Evolutionary conservation across 331 rosid species (phyloP), one percentile per base, ranked within the genome.

Genomic region (Spiraea crenata): DNA sequence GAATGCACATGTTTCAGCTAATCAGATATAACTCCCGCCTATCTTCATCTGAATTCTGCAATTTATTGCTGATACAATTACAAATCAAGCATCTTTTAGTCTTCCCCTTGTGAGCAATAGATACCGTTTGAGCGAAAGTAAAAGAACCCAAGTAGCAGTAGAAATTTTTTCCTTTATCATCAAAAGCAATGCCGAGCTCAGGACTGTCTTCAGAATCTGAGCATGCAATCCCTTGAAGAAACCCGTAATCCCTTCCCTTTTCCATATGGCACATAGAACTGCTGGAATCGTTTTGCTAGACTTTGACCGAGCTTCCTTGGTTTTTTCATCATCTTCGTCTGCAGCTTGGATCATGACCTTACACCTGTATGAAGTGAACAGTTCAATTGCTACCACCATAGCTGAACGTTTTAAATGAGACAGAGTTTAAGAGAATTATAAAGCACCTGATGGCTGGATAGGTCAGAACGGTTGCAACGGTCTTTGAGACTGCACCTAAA

Each of bases 331-430:
- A 20, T 81, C 74, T 38, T 83, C 57, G 3, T 83, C 92, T 54
- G 92, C 89, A 74, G 99, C 95, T 89, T 95, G 99, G 86, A 95
- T 91, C 82, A 91, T 91, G 77, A 95, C 98, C 90, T 95, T 95
- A 82, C 99, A 95, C 96, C 99, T 95, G 78, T 25, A 76, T n/a
- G 37, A 34, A 73, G 67, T 34, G 65, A 69, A 58, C 37, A 71
- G 49, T 48, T 79, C 17, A 69, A 49, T 70, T 57, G 57, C 78
- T 62, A 59, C 72, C 63, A 59, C 72, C 63, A 57, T 49, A 57
- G 20, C 63, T 71, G 62, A 70, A 70, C 65, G 65, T 69, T 51
- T 42, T 17, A 55, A 59, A 56, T 39, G 13, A 35, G 45, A 48
- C 40, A 19, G 71, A 51, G 69, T 66, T 34, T 57, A 58, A 80